A percentile compares a stretch with the other conserved stretches of the same genome.
Evolutionary conservation across 2,329 filamentous ascomycete species (phyloP).

Genomic region (Parastagonospora avenae): DNA sequence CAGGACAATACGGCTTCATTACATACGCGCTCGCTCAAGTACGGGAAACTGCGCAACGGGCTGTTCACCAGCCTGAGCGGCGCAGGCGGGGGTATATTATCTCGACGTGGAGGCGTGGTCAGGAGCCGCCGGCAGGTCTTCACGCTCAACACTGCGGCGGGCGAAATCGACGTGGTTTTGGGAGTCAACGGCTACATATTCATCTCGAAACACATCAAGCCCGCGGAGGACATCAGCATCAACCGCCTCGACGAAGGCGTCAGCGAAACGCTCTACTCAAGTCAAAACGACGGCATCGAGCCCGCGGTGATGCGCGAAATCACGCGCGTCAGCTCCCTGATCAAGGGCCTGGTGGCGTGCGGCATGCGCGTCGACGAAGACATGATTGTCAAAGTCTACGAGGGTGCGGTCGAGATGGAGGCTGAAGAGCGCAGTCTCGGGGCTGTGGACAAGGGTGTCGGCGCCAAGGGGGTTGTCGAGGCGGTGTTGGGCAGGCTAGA

Average conservation of each 20-base stretch:
- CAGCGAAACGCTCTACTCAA: constrained; percentile 86
- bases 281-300: constrained; percentile 87
- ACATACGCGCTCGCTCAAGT: constrained; percentile 89
- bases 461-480: constrained; percentile 40
- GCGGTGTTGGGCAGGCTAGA: constrained; percentile 35
- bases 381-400: constrained; percentile 67
- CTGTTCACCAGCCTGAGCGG: constrained; percentile 83
- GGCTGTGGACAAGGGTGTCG: constrained; percentile 41
- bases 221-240: constrained; percentile 65
- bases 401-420: constrained; percentile 77
- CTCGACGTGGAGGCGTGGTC: constrained; percentile 72
- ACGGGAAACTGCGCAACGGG: constrained; percentile 94
- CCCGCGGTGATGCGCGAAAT: constrained; percentile 84
- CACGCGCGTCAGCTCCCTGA: constrained; percentile 78
- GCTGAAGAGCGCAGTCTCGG: constrained; percentile 65
- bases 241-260: constrained; percentile 88
- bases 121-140: constrained; percentile 85
- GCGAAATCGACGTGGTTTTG: constrained; percentile 81
- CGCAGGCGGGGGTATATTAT: constrained; percentile 67
- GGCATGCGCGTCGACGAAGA: constrained; percentile 57
- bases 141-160: constrained; percentile 66
- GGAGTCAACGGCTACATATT: constrained; percentile 98
- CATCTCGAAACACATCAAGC: constrained; percentile 83
- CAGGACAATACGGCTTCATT: constrained; percentile 83
- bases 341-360: constrained; percentile 80